Percentiles rank a stretch among this genome's conserved stretches.
Conservation (phyloP, 306 rosid genomes). For the Pyrus bretschneideri region DNA sequence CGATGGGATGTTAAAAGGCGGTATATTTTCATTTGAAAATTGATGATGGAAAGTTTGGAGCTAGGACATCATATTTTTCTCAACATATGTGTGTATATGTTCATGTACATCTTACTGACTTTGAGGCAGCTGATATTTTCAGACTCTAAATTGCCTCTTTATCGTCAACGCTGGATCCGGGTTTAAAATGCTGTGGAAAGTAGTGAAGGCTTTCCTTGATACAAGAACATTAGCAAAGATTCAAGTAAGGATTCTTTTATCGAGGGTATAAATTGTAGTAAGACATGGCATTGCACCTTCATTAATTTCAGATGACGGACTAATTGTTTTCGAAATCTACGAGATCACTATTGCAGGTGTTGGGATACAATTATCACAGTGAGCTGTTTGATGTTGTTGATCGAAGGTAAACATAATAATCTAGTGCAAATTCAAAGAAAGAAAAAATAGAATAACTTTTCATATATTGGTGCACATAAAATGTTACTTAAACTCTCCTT, state of each 20-base stretch:
- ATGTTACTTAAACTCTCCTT: too few species aligned
- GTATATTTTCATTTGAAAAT: background rate
- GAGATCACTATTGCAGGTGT: constrained; percentile 46
- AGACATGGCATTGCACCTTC: background rate
- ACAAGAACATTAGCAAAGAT: constrained; percentile 67
- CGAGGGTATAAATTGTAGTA: background rate
- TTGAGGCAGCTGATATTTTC: constrained; percentile 11
- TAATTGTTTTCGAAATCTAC: background rate
- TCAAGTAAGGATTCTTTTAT: constrained; percentile 39
- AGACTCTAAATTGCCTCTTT: constrained; percentile 70
- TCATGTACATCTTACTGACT: background rate
- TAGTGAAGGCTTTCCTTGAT: constrained; percentile 62
- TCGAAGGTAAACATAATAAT: constrained; percentile 41
- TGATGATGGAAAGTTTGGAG: background rate
- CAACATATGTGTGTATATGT: background rate
- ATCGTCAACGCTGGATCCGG: constrained; percentile 89
- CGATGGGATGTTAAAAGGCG: background rate
- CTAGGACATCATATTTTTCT: too few species aligned
- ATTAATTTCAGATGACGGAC: background rate
- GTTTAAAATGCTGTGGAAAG: constrained; percentile 81
- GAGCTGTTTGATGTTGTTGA: constrained; percentile 50
- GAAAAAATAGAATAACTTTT: too few species aligned
- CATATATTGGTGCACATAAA: too few species aligned
- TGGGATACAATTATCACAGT: constrained; percentile 51
- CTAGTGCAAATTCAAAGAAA: background rate